Evolutionary conservation across 75 land plant genomes (phyloP), one percentile per base, ranked within the genome.

Genomic region (Picea glauca): DNA sequence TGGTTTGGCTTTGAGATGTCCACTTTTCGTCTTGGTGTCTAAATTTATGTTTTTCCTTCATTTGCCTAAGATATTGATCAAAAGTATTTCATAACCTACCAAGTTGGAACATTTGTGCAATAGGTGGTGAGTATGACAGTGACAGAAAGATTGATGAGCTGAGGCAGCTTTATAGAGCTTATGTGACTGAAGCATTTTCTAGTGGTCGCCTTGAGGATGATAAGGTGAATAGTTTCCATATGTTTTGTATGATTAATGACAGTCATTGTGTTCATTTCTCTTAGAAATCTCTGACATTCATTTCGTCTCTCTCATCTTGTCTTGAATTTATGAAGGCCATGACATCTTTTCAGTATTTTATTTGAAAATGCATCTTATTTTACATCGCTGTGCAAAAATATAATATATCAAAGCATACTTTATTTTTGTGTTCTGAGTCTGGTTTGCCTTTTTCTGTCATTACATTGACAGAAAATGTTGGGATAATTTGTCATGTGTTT

Each of bases 81-180:
- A 68, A 17, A 3, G 40, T 40, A 4, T 15, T 17, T 17, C n/a
- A 20, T 38, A 40, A 68, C 20, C 43, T 67, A 35, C 72, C 20
- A 67, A 14, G 18, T 67, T 38, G 18, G 4, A 33, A 12, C 73
- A 46, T 8, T 70, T 35, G n/a, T 76, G 56, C 32, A 17, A 62
- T 80, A 96, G 99, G 98, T 84, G 99, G 99, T 18, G 89, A 84
- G 62, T 96, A 78, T 91, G 97, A 92, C 77, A 33, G 82, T 86
- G 98, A 96, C 66, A 85, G 91, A 76, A 93, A 90, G 78, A 89
- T 91, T 76, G 91, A 90, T 78, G 98, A 96, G 18, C 78, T 96
- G 78, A 96, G 91, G 82, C 90, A 88, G 30, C 91, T 96, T 9
- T 96, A 88, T 67, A 86, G 95, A 80, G 87, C 93, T 32, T 96